phyloP scores from a whole-genome alignment of 2,329 filamentous ascomycete genomes.

The Zymoseptoria pseudotritici region DNA sequence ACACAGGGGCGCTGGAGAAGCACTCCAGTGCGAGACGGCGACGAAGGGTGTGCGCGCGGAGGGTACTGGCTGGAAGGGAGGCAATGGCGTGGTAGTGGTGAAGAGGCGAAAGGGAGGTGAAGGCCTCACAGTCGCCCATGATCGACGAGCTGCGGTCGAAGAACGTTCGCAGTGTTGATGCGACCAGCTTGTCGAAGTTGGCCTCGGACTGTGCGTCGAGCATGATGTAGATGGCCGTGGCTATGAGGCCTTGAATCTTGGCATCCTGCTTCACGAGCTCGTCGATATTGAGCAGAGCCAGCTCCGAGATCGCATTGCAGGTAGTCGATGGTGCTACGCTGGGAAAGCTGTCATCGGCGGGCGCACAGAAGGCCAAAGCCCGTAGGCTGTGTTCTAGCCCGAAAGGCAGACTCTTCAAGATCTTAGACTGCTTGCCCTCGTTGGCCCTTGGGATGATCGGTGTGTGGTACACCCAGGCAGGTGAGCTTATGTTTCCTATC shows the following conservation, averaged over 20 bases:
- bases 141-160: not conserved
- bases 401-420: slow-evolving; percentile 6
- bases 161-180: slow-evolving; percentile 9
- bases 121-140: not conserved
- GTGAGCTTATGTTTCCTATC: slow-evolving; percentile 10
- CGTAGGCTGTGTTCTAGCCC: slow-evolving; percentile 12
- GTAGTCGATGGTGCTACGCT: slow-evolving; percentile 11
- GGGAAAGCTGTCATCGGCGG: slow-evolving; percentile 9
- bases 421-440: slow-evolving; percentile 4
- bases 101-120: slow-evolving; percentile 6
- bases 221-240: slow-evolving; percentile 15
- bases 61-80: slow-evolving; percentile 49
- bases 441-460: slow-evolving; percentile 12
- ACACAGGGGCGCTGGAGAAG: slow-evolving; percentile 40
- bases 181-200: slow-evolving; percentile 10
- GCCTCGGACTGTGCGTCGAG: slow-evolving; percentile 16
- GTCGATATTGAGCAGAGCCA: slow-evolving; percentile 24
- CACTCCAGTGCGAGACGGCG: slow-evolving; percentile 59
- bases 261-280: slow-evolving; percentile 14
- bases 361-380: slow-evolving; percentile 10
- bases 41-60: slow-evolving; percentile 52
- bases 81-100: slow-evolving; percentile 53
- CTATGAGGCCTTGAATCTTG: slow-evolving; percentile 7
- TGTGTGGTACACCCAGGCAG: slow-evolving; percentile 17
- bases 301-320: slow-evolving; percentile 18